Evolutionary conservation across 768 basidiomycete genomes (phyloP).

Genomic region (Rossbeevera mucosa): DNA sequence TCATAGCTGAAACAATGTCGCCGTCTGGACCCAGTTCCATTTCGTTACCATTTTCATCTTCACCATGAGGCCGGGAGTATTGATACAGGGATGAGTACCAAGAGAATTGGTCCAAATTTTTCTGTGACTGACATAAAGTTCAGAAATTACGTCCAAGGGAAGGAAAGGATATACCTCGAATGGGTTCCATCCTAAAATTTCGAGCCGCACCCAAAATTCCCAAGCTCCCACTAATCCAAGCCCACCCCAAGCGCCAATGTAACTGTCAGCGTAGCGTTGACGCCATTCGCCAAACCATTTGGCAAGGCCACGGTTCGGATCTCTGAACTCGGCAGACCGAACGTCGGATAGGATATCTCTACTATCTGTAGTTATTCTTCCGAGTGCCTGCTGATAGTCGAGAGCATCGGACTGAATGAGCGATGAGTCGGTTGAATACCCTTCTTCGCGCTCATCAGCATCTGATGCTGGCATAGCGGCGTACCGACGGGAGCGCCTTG

Average conservation of each 20-base stretch:
- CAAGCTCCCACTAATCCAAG: slow-evolving; percentile 82
- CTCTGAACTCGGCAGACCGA: slow-evolving; percentile 73
- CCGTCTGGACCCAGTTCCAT: slow-evolving; percentile 74
- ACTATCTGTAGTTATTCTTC: slow-evolving; percentile 46
- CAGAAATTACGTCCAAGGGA: background rate
- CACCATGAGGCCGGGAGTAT: slow-evolving; percentile 56
- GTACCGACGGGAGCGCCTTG: slow-evolving; percentile 48
- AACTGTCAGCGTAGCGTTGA: slow-evolving; percentile 71
- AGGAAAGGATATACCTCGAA: slow-evolving; percentile 52
- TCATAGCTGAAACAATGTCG: slow-evolving; percentile 83
- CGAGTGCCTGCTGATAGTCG: slow-evolving; percentile 64
- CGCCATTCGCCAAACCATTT: slow-evolving; percentile 70
- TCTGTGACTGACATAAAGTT: slow-evolving; percentile 36
- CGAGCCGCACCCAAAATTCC: slow-evolving; percentile 92
- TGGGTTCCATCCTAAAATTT: slow-evolving; percentile 85
- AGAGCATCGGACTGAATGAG: slow-evolving; percentile 60
- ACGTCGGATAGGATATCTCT: slow-evolving; percentile 75
- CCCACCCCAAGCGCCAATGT: slow-evolving; percentile 85
- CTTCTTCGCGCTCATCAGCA: slow-evolving; percentile 53
- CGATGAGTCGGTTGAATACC: slow-evolving; percentile 82
- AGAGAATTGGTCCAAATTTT: slow-evolving; percentile 69
- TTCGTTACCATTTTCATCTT: slow-evolving; percentile 42
- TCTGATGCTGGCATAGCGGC: slow-evolving; percentile 22
- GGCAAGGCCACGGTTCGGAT: slow-evolving; percentile 72
- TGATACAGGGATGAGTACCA: slow-evolving; percentile 80